Base-by-base conservation (phyloP, 306 rosid genomes). In the Fragaria vesca region DNA sequence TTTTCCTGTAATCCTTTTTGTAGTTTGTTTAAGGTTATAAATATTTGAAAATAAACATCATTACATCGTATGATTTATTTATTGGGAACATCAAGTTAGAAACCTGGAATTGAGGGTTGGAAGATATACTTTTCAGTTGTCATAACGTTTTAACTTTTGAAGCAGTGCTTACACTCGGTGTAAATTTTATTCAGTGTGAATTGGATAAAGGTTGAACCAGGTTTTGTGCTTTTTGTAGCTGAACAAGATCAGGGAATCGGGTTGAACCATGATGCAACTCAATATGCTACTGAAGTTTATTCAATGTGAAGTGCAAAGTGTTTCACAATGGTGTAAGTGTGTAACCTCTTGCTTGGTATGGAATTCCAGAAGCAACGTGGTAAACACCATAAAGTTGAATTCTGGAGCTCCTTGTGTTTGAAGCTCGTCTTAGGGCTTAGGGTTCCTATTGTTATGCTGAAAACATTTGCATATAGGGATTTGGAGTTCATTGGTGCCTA, bases 11-110 rank as follows among this genome's bases (percentile, higher is more conserved):
- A 18, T 28, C 61, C 65, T 75, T 72, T 54, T 75, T 78, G 68
- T 36, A n/a, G 69, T 73, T 72, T 81, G 60, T 12, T 42, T 71
- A 47, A 71, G 46, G 43, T 10, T 73, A 70, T 58, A 61, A 79
- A 80, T 70, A 74, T 75, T 73, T 84, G 76, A 58, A 46, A 77
- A 63, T 66, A 66, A 78, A 43, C 74, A 46, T 78, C 55, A 65
- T 40, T 38, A 5, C 11, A 38, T 50, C 60, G 75, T 73, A 63
- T 69, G 57, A 74, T 83, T 77, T 72, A 74, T 83, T 77, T 72
- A 63, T 76, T 4, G 67, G 51, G 52, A 69, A 8, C 67, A 66
- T 61, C 17, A 12, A 34, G 83, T 50, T 78, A 54, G 76, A 47
- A 66, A 47, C 80, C 43, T 68, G 62, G 72, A 47, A 61, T 61